Evolutionary conservation across 768 basidiomycete genomes (phyloP), one percentile per base, ranked within the genome.

Genomic region (Lentinula raphanica): DNA sequence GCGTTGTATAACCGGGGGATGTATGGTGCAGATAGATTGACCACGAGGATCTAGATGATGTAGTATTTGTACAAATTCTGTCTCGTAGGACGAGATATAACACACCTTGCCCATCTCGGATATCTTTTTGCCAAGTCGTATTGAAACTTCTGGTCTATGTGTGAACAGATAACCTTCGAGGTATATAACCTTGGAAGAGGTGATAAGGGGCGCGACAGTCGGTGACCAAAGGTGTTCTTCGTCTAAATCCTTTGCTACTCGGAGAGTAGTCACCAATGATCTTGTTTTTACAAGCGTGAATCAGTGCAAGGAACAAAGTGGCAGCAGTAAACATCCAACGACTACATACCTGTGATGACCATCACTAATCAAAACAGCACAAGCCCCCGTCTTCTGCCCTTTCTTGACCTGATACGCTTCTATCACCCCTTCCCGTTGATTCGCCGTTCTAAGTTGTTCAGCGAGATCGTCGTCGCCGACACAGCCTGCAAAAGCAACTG

Each of bases 161-260:
- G 87, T 88, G 61, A 90, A 79, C 81, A 90, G 88, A 75, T 82
- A 90, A 23, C 88, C 89, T 64, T 85, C 89, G 58, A 90, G 80
- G 74, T 90, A 90, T 73, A 76, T 88, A 66, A 76, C 74, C 68
- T 83, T 79, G 54, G 87, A 88, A 32, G 71, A 73, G 17, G 82
- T 73, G 62, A 90, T 71, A 58, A 85, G 72, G 13, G 77, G 73
- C 44, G 81, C 77, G 56, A 90, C 77, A 51, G 74, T 71, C 6
- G 84, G 74, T 19, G 82, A 81, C 25, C 76, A 69, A 35, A 90
- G 74, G 69, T 90, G 86, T 11, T 78, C 71, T 54, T 74, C 74
- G 11, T 80, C 77, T 70, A 90, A 89, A 62, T 74, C 78, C 69
- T 90, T 88, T 6, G 88, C 89, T 3, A 85, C 82, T 27, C 79